Evolutionary conservation across 1,284 basidiomycete species (phyloP), one percentile per base, ranked within the genome.

Genomic region (Malassezia pachydermatis): DNA sequence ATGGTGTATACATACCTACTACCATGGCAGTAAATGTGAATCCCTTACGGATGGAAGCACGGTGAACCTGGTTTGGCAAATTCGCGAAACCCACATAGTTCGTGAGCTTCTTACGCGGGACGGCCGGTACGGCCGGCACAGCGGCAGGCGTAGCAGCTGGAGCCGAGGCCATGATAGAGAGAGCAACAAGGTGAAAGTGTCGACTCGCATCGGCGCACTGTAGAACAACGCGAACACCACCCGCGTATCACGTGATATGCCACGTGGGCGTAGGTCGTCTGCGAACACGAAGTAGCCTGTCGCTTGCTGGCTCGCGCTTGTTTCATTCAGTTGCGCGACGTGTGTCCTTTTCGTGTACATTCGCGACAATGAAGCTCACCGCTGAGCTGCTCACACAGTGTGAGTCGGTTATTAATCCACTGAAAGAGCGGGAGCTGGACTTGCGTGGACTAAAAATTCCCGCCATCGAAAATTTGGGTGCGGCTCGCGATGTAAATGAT

Each of bases 401-500:
- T 38, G 76, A 79, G 44, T 86, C 86, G 48, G 80, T 82, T 54
- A 78, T 94, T 59, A 95, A 92, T 70, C 81, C 89, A 25, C 74
- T 90, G 49, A 90, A 88, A 75, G 89, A 99, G 73, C 81, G 94
- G 51, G 86, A 96, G 75, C 79, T 98, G 53, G 68, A 67, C 43
- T 38, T 59, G 29, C 53, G 60, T 32, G 62, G 62, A 17, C 86
- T 88, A 75, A 92, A 90, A 80, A 95, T 98, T 67, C 88, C 90
- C 37, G 82, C 86, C 44, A 98, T 99, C 71, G 94, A 99, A 82
- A 98, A 99, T 78, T 79, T 99, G 63, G 94, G 90, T 77, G 88
- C 95, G 67, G 94, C 86, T 74, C 87, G 87, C 82, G 84, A 95
- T 76, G 88, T 83, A 76, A 86, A 84, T 73, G 94, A 87, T 79